phyloP scores from a whole-genome alignment of 371 early-diverging fungal species.

The Lichtheimia ornata region DNA sequence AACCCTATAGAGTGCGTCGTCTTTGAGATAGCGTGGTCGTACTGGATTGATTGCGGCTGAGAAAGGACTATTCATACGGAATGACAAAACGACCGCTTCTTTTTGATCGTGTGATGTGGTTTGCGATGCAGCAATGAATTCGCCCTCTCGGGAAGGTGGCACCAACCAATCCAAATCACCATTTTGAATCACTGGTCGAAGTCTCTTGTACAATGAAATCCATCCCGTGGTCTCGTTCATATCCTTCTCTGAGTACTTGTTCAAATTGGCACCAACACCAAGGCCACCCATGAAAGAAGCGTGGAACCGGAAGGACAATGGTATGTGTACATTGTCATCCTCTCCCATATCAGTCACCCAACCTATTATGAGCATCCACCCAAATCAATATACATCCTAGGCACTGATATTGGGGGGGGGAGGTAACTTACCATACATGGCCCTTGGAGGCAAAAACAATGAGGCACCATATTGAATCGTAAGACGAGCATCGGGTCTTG shows the following conservation, averaged over 20 bases:
- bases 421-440: slow-evolving; percentile 26
- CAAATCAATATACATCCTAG: neutral
- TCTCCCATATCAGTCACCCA: slow-evolving; percentile 38
- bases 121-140: slow-evolving; percentile 21
- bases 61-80: slow-evolving; percentile 30
- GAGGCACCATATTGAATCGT: slow-evolving; percentile 43
- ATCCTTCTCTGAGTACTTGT: slow-evolving; percentile 9
- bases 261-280: slow-evolving; percentile 35
- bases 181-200: slow-evolving; percentile 29
- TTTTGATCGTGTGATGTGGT: slow-evolving; percentile 16
- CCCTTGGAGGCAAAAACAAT: slow-evolving; percentile 33
- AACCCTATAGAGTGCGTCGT: slow-evolving; percentile 15
- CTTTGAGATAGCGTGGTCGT: slow-evolving; percentile 20
- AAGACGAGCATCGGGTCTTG: slow-evolving; percentile 40
- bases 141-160: slow-evolving; percentile 13
- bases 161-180: slow-evolving; percentile 39
- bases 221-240: slow-evolving; percentile 24
- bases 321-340: slow-evolving; percentile 18
- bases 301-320: slow-evolving; percentile 42
- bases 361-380: neutral
- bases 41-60: slow-evolving; percentile 25
- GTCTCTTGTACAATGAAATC: slow-evolving; percentile 37
- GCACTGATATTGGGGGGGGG: neutral
- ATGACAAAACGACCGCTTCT: slow-evolving; percentile 34
- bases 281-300: slow-evolving; percentile 40